Evolutionary conservation across 345 rosid genomes (phyloP), one percentile per base, ranked within the genome.

Genomic region (Eutrema japonicum): DNA sequence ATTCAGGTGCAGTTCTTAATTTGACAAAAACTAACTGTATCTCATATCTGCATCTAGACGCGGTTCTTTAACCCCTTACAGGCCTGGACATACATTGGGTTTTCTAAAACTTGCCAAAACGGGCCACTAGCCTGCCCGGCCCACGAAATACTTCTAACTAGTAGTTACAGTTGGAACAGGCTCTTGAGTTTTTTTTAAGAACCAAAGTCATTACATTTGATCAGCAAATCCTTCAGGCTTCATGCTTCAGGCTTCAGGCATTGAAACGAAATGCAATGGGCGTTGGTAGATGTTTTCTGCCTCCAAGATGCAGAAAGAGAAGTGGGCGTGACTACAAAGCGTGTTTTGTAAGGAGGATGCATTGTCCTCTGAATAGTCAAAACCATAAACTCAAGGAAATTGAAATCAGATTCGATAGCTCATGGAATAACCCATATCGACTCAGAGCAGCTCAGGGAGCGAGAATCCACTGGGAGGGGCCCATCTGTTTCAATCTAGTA

Each of bases 371-470:
- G 13, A 63, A 16, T 18, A 30, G 11, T 60, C 61, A 7, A 7
- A 59, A 33, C 59, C 58, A 56, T 36, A n/a, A 37, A 11, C 58
- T 36, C 18, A 11, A 53, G 33, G 9, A 8, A 22, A 12, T 5
- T 10, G n/a, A 72, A 11, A 30, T 18, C 76, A 4, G 42, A 11
- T 54, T n/a, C 4, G 0, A 71, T 40, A n/a, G 45, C 61, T 30
- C 46, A 8, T 33, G 22, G 36, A 12, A 16, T 43, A 27, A 46
- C 43, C 9, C 49, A 27, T 36, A 73, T 42, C 2, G 16, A 36
- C 6, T 35, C 71, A 37, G 8, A 45, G 50, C 30, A 69, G 65
- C 51, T 16, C 38, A 63, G 11, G n/a, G 12, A 72, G 51, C 35
- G 4, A 49, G 5, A 59, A n/a, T 9, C 47, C 37, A 4, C 18